phyloP scores from a whole-genome alignment of 768 basidiomycete genomes.

The Lentinula boryana region DNA sequence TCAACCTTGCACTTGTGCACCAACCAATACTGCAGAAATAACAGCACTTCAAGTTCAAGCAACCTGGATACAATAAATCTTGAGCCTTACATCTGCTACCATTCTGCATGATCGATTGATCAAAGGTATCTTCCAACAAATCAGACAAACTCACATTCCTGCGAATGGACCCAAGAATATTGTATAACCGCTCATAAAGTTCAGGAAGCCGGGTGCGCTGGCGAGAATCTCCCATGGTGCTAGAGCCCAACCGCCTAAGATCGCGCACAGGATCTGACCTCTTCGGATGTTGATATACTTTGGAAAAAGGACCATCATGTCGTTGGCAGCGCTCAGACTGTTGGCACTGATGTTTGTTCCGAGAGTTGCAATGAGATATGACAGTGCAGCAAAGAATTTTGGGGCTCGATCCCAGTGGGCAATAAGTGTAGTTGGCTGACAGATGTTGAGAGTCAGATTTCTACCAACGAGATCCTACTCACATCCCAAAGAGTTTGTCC shows the following conservation, averaged over 20 bases:
- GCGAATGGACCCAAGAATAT: constrained; percentile 85
- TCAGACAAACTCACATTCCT: constrained; percentile 48
- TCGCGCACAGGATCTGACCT: constrained; percentile 72
- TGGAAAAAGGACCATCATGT: constrained; percentile 76
- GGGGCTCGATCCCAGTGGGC: constrained; percentile 80
- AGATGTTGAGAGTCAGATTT: neutral
- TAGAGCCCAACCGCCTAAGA: constrained; percentile 82
- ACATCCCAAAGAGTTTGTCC: constrained; percentile 60
- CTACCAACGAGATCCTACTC: neutral
- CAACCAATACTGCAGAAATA: constrained; percentile 58
- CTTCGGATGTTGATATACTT: constrained; percentile 76
- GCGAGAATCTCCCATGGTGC: constrained; percentile 83
- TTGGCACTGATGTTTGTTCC: constrained; percentile 79
- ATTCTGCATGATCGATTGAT: constrained; percentile 23
- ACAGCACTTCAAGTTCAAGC: neutral
- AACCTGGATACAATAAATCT: neutral
- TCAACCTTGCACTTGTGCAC: constrained; percentile 68
- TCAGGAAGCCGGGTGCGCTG: constrained; percentile 60
- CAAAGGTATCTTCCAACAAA: neutral
- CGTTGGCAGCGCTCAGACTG: constrained; percentile 66
- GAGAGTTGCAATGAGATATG: constrained; percentile 68
- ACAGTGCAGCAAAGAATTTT: constrained; percentile 76
- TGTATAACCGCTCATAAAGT: constrained; percentile 80
- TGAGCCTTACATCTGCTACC: constrained; percentile 35
- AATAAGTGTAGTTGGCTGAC: constrained; percentile 57